phyloP scores from a whole-genome alignment of 768 basidiomycete species.

The Lanmaoa rubissima region DNA sequence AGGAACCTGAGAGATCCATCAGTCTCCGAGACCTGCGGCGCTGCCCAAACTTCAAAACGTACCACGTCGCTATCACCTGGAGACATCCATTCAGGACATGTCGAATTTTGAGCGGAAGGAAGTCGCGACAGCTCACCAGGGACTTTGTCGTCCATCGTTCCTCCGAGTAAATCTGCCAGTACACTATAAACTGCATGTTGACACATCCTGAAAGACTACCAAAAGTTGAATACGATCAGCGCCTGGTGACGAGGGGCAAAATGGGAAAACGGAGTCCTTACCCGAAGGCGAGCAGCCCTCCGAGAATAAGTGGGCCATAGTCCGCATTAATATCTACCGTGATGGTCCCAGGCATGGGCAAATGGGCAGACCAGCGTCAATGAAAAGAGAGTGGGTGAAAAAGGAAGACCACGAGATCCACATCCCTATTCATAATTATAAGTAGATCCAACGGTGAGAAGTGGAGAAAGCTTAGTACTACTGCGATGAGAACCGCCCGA shows the following conservation, averaged over 20 bases:
- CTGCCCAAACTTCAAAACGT: neutral
- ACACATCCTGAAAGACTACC: conserved; percentile 29
- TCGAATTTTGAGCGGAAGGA: neutral
- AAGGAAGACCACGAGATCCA: neutral
- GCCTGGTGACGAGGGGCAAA: neutral
- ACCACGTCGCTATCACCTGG: conserved; percentile 26
- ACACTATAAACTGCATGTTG: conserved; percentile 26
- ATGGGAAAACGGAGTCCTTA: neutral
- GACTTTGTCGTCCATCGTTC: conserved; percentile 19
- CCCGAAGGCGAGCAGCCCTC: conserved; percentile 24
- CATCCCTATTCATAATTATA: conserved; percentile 1
- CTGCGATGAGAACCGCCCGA: neutral
- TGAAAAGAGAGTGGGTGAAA: neutral
- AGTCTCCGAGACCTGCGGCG: neutral
- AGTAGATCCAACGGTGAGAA: neutral
- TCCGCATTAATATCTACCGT: neutral
- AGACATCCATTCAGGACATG: neutral
- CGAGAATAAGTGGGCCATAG: conserved; percentile 22
- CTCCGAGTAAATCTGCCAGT: conserved; percentile 17
- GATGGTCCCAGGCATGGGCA: conserved; percentile 1
- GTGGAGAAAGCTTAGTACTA: neutral
- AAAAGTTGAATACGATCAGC: neutral
- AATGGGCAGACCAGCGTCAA: neutral
- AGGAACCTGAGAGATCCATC: conserved; percentile 14
- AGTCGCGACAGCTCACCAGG: conserved; percentile 12